phyloP scores from a whole-genome alignment of 2,329 filamentous ascomycete genomes.

The Ophiocordyceps camponoti-floridani region DNA sequence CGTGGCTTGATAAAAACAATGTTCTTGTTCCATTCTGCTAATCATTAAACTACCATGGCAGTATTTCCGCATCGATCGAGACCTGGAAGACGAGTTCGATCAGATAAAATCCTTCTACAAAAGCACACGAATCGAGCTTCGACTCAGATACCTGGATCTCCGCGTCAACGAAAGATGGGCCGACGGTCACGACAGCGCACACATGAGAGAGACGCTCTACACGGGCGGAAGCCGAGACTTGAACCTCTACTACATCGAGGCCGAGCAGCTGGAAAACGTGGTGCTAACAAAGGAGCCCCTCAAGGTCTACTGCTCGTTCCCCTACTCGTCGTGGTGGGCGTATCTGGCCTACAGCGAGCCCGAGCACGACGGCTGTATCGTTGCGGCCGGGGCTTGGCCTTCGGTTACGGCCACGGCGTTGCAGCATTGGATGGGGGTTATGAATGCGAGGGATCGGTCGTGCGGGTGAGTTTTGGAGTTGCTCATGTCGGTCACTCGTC shows the following conservation, averaged over 20 bases:
- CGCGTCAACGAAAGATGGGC: not conserved
- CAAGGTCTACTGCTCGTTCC: not conserved
- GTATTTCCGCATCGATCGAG: not conserved
- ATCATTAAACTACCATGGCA: too few relatives aligned
- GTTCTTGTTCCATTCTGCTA: not conserved
- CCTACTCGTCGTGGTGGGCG: not conserved
- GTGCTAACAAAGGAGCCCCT: not conserved
- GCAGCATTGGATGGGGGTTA: not conserved
- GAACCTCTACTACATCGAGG: conserved; percentile 1
- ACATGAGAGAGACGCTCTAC: not conserved
- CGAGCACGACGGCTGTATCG: not conserved
- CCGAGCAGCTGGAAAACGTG: not conserved
- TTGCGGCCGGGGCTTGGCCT: not conserved
- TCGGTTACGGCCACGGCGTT: not conserved
- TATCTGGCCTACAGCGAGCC: not conserved
- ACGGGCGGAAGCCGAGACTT: not conserved
- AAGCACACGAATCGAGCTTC: not conserved
- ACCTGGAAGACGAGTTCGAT: not conserved
- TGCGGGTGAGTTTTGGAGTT: not conserved
- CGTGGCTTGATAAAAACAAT: not conserved
- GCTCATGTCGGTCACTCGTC: too few relatives aligned
- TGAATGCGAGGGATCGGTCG: not conserved
- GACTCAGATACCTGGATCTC: not conserved
- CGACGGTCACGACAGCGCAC: not conserved
- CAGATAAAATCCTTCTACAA: not conserved